A percentile compares a stretch with the other conserved stretches of the same genome.
Evolutionary conservation across 768 basidiomycete genomes (phyloP).

Genomic region (Boletales sp.): DNA sequence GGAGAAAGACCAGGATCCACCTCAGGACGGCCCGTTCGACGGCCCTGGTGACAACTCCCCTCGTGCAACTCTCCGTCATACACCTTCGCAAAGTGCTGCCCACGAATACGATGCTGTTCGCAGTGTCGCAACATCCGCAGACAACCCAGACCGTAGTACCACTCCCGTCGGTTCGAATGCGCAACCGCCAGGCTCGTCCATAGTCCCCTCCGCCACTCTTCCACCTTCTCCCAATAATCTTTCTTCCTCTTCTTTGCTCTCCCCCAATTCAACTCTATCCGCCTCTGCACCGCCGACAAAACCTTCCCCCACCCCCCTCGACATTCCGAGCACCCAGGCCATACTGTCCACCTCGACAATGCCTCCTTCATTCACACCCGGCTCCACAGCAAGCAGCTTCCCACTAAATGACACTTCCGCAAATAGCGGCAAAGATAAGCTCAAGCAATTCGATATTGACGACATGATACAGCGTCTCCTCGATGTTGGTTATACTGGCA

Average conservation of each 20-base stretch:
- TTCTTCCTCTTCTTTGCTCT: slow-evolving; percentile 37
- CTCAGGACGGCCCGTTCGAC: slow-evolving; percentile 40
- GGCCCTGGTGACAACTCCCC: slow-evolving; percentile 38
- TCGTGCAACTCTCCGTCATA: slow-evolving; percentile 40
- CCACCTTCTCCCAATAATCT: slow-evolving; percentile 37
- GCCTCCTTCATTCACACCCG: slow-evolving; percentile 46
- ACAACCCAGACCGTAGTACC: slow-evolving; percentile 30
- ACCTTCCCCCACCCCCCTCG: slow-evolving; percentile 56
- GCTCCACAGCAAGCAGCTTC: slow-evolving; percentile 43
- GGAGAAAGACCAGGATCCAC: slow-evolving; percentile 61
- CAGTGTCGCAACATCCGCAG: slow-evolving; percentile 31
- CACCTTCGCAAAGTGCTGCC: slow-evolving; percentile 39
- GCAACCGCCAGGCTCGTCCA: slow-evolving; percentile 30
- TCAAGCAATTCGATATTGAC: slow-evolving; percentile 84
- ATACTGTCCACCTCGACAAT: slow-evolving; percentile 73
- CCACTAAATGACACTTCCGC: slow-evolving; percentile 38
- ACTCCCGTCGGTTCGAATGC: slow-evolving; percentile 41
- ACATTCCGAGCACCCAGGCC: slow-evolving; percentile 78
- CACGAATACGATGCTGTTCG: slow-evolving; percentile 33
- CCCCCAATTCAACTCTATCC: slow-evolving; percentile 10
- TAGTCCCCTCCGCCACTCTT: slow-evolving; percentile 35
- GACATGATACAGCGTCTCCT: slow-evolving; percentile 97
- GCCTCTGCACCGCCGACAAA: slow-evolving; percentile 24
- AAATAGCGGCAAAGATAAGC: slow-evolving; percentile 50
- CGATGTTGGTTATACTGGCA: slow-evolving; percentile 96